A percentile compares a stretch with the other conserved stretches of the same genome.
phyloP scores from a whole-genome alignment of 768 basidiomycete genomes.

The Plicaturopsis crispa region DNA sequence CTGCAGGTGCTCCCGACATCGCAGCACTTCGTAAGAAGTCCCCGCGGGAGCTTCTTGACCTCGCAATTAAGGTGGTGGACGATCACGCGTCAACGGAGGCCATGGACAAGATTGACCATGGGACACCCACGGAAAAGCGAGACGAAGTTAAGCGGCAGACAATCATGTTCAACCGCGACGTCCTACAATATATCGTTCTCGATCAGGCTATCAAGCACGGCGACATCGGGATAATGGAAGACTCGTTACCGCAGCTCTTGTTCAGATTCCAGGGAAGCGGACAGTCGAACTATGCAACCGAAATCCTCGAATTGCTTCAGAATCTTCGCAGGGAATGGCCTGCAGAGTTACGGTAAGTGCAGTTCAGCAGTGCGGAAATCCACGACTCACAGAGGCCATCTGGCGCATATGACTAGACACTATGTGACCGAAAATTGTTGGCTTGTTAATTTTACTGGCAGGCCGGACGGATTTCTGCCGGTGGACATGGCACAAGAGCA shows the following conservation, averaged over 20 bases:
- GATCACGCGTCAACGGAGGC: slow-evolving; percentile 23
- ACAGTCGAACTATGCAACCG: slow-evolving; percentile 24
- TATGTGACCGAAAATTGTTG: slow-evolving; percentile 25
- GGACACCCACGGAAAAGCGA: slow-evolving; percentile 5
- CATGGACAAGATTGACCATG: slow-evolving; percentile 12
- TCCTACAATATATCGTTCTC: slow-evolving; percentile 28
- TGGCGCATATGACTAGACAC: too few relatives aligned
- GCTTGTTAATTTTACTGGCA: slow-evolving; percentile 22
- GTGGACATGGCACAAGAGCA: slow-evolving; percentile 27
- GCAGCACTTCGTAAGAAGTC: slow-evolving; percentile 15
- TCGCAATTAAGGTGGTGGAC: slow-evolving; percentile 19
- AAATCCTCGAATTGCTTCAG: slow-evolving; percentile 27
- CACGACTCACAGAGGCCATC: too few relatives aligned
- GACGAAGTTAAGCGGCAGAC: slow-evolving; percentile 21
- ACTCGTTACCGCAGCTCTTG: slow-evolving; percentile 20
- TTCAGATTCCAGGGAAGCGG: slow-evolving; percentile 26
- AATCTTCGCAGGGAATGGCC: slow-evolving; percentile 22
- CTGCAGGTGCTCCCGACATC: slow-evolving; percentile 13
- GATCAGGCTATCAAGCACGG: slow-evolving; percentile 10
- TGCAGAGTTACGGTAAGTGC: slow-evolving; percentile 17
- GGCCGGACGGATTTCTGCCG: slow-evolving; percentile 13
- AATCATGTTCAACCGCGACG: slow-evolving; percentile 27
- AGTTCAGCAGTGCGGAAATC: too few relatives aligned
- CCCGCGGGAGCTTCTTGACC: slow-evolving; percentile 17
- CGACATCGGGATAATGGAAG: slow-evolving; percentile 28